A percentile compares a stretch with the other conserved stretches of the same genome.
phyloP scores from a whole-genome alignment of 768 basidiomycete genomes.

The Russula emetica region DNA sequence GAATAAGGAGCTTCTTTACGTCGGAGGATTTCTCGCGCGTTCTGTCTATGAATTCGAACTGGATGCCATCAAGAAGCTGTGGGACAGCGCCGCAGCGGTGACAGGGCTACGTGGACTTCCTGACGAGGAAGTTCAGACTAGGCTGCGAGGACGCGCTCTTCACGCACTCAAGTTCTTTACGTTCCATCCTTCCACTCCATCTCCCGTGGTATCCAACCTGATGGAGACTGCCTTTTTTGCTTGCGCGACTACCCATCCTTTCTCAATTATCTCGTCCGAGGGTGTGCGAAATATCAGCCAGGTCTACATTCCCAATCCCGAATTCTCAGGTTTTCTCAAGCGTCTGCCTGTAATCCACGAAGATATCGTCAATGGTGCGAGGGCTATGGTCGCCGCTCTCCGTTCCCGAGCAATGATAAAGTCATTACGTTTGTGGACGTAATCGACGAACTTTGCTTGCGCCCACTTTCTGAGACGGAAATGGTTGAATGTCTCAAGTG shows the following conservation, averaged over 20 bases:
- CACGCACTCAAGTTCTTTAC: constrained; percentile 89
- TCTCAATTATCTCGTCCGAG: constrained; percentile 70
- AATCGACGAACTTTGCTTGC: constrained; percentile 62
- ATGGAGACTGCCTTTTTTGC: constrained; percentile 78
- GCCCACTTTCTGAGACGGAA: constrained; percentile 68
- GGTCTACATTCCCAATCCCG: constrained; percentile 68
- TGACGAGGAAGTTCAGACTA: constrained; percentile 43
- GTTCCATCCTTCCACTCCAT: constrained; percentile 84
- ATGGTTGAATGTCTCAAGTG: constrained; percentile 81
- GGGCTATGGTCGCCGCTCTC: constrained; percentile 58
- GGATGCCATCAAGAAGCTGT: constrained; percentile 49
- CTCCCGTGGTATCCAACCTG: constrained; percentile 62
- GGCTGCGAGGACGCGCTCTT: constrained; percentile 57
- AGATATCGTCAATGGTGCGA: constrained; percentile 51
- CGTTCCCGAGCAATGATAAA: constrained; percentile 59
- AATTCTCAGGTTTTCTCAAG: constrained; percentile 71
- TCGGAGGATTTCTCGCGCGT: constrained; percentile 79
- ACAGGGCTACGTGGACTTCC: constrained; percentile 29
- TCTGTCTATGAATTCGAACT: constrained; percentile 84
- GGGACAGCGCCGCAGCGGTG: constrained; percentile 47
- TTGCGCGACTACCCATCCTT: constrained; percentile 45
- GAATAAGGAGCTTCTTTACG: constrained; percentile 85
- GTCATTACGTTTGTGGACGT: constrained; percentile 80
- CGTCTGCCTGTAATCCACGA: constrained; percentile 71
- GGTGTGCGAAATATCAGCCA: constrained; percentile 64